Evolutionary conservation across 2,329 filamentous ascomycete genomes (phyloP), one percentile per base, ranked within the genome.

Genomic region (Knoxdaviesia capensis): DNA sequence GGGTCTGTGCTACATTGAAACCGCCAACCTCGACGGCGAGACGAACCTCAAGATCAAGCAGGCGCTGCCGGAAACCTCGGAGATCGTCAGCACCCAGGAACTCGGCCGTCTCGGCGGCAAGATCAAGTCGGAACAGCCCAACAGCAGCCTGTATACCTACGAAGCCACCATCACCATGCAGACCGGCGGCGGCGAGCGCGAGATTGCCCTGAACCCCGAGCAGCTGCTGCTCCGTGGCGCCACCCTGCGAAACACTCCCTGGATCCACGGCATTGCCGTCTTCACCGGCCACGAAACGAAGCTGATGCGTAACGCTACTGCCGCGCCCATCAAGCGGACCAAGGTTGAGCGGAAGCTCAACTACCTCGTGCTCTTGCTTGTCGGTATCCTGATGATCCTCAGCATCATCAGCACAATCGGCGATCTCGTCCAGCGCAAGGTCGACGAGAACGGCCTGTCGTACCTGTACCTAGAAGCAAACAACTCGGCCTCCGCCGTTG

Each of bases 1-100:
- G 63, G 90, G 90, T 52, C 64, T 98, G 44, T 98, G 90, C 61
- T 98, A 98, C 57, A 96, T 98, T 54, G 90, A 98, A 62, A 98
- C 90, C 2, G 88, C 90, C 29, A 98, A 98, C 56, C 66, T 98
- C 45, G 90, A 98, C 53, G 90, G 90, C 51, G 90, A 98, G 61
- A 98, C 90, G 20, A 98, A 98, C 56, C 64, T 98, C 51, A 98
- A 98, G 63, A 94, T 98, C 63, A 98, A 98, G 63, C 90, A 98
- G 63, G 88, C 78, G 2, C 77, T 94, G 42, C 88, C 90, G 1
- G 90, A 98, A 63, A 98, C 90, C 0, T 77, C 81, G 9, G 69
- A 80, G 46, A 68, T 94, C 55, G 86, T 98, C 45, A 94, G 84
- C 54, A 75, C 86, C 11, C 77, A 72, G 48, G 88, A 96, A 52